Percentiles rank a stretch among this genome's conserved stretches.
These are phyloP conservation scores for Ammopiptanthus mongolicus DNA, from an alignment of 306 rosid genomes.

Conservation along the genomic window DNA sequence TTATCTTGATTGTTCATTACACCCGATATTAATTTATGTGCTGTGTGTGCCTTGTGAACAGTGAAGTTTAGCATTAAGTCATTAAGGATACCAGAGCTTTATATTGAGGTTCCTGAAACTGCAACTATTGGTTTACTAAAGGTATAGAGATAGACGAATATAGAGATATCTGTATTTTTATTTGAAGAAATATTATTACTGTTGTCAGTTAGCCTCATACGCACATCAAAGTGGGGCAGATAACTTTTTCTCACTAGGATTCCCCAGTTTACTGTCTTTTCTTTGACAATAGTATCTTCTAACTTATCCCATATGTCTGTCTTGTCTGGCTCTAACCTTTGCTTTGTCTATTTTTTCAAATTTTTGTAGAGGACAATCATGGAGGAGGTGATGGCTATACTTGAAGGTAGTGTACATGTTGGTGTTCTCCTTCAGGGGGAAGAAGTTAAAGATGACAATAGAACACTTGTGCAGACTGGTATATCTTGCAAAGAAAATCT, in stretches of 20 bases:
- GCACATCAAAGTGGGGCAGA: not conserved
- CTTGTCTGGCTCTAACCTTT: not conserved
- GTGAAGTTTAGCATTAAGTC: slow-evolving; percentile 81
- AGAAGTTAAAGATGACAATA: slow-evolving; percentile 69
- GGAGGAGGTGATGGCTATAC: slow-evolving; percentile 74
- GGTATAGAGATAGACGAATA: slow-evolving; percentile 38
- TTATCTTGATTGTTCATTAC: slow-evolving; percentile 14
- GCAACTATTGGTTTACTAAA: slow-evolving; percentile 76
- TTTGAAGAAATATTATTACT: not conserved
- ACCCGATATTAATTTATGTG: slow-evolving; percentile 7
- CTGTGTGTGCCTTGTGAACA: slow-evolving; percentile 36
- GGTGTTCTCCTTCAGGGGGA: slow-evolving; percentile 75
- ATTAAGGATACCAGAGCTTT: slow-evolving; percentile 83
- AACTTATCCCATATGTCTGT: not conserved
- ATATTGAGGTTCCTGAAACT: slow-evolving; percentile 81
- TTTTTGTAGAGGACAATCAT: slow-evolving; percentile 63
- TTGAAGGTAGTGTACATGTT: slow-evolving; percentile 61
- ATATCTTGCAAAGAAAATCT: slow-evolving; percentile 70
- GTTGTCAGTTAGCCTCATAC: not conserved
- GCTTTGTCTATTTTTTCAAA: not conserved
- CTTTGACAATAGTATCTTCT: not conserved
- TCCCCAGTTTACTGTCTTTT: not conserved
- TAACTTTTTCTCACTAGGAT: not conserved
- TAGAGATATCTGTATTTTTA: not conserved
- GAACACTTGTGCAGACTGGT: slow-evolving; percentile 80